phyloP scores from a whole-genome alignment of 306 rosid species.

The Rosa persica region DNA sequence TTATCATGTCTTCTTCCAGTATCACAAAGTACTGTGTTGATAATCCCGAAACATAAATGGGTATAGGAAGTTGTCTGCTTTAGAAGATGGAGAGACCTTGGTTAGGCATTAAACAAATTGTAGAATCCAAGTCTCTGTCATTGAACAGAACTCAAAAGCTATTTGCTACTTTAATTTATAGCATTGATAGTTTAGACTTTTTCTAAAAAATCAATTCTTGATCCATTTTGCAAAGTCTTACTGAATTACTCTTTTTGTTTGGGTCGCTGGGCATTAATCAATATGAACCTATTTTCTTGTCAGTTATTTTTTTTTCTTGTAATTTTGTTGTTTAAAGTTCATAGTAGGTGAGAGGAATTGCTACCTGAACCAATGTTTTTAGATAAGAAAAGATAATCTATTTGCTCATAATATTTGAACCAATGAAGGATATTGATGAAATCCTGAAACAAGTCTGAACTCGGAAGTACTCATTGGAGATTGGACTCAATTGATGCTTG shows the following conservation, averaged over 20 bases:
- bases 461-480: neutral
- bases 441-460: neutral
- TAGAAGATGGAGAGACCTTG: neutral
- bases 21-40: neutral
- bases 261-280: neutral
- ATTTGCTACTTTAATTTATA: neutral
- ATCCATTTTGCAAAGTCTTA: neutral
- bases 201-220: neutral
- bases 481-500: neutral
- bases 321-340: too few species aligned
- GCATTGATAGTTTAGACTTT: neutral
- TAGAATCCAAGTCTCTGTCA: neutral
- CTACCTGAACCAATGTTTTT: neutral
- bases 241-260: neutral
- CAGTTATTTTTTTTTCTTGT: neutral
- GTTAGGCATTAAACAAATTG: neutral
- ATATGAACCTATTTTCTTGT: neutral
- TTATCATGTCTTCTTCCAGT: neutral
- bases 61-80: neutral
- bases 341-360: neutral
- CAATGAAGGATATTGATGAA: neutral
- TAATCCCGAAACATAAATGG: neutral
- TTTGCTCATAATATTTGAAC: neutral
- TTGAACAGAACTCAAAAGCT: neutral
- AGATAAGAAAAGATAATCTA: neutral